Base-by-base conservation (phyloP, 208 protist species). In the Trypanosoma scelopori region DNA sequence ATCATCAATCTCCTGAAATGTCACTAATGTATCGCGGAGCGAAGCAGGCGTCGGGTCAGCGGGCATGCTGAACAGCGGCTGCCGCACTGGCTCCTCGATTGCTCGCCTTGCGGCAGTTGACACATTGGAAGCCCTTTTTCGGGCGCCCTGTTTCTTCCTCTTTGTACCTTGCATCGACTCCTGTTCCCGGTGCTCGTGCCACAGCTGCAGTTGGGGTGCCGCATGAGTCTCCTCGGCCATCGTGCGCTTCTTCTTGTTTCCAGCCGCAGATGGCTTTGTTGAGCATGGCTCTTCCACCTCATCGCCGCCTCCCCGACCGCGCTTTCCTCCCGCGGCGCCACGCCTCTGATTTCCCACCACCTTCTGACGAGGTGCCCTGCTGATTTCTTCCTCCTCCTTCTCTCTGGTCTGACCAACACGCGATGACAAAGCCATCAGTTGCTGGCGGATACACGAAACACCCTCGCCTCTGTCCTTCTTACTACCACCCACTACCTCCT, bases 31-130 rank as follows among this genome's bases (percentile, higher is more conserved):
- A 11, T 7, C 43, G 0, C 39, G 74, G 56, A 22, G 52, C 13
- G 7, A 30, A 45, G 11, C 48, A 25, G 48, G 18, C 43, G 22
- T 18, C 45, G 42, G 6, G 20, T 55, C 48, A 18, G 76, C 9
- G 0, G 71, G 46, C 48, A 91, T 70, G 16, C 63, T 81, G 47
- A 91, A 87, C 25, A 87, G 68, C 23, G 73, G 78, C 48, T 71
- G 76, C 27, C 57, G 71, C 11, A 13, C n/a, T 56, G 48, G 18
- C n/a, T 11, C 25, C 37, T 61, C 49, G 2, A 7, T 23, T 47
- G 7, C 22, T 1, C 45, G 49, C 45, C 47, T 67, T 7, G 35
- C 18, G 7, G 32, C 41, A 1, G 6, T 43, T 22, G 51, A 41
- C 49, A 47, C 32, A 37, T 37, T 45, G 12, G 25, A 23, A 18